phyloP scores from a whole-genome alignment of 2,329 filamentous ascomycete genomes.

The Pseudophaeomoniella oleicola region DNA sequence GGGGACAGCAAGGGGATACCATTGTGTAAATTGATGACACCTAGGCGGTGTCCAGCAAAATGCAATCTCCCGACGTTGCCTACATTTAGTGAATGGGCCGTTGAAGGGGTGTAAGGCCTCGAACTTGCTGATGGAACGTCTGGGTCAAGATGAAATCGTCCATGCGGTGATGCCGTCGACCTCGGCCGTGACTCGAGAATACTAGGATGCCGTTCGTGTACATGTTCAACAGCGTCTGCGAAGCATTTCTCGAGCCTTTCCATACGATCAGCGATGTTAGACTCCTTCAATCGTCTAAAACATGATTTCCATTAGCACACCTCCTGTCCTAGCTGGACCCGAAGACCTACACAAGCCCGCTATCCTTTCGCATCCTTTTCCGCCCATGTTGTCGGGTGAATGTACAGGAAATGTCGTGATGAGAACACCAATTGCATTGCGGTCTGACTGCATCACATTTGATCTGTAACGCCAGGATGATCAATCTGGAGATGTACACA shows the following conservation, averaged over 20 bases:
- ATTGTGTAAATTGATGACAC: constrained; percentile 30
- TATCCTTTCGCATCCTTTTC: constrained; percentile 13
- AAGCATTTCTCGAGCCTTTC: constrained; percentile 25
- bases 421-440: neutral
- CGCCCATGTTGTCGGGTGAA: constrained; percentile 22
- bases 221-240: too few species aligned
- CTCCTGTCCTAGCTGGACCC: too few species aligned
- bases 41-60: constrained; percentile 33
- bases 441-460: constrained; percentile 30
- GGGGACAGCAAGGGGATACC: constrained; percentile 36
- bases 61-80: constrained; percentile 21
- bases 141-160: too few species aligned
- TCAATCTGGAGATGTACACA: constrained; percentile 1
- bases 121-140: too few species aligned
- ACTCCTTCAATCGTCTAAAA: constrained; percentile 10
- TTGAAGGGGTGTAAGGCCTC: too few species aligned
- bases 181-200: too few species aligned
- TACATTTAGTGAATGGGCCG: too few species aligned
- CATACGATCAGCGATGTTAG: constrained; percentile 22
- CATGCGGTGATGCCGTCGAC: too few species aligned
- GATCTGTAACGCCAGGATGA: constrained; percentile 21
- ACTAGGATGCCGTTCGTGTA: too few species aligned
- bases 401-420: constrained; percentile 21
- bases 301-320: too few species aligned
- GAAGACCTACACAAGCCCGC: too few species aligned